Conservation (phyloP, 176 grass and related monocot species). For the Chloris gayana region DNA sequence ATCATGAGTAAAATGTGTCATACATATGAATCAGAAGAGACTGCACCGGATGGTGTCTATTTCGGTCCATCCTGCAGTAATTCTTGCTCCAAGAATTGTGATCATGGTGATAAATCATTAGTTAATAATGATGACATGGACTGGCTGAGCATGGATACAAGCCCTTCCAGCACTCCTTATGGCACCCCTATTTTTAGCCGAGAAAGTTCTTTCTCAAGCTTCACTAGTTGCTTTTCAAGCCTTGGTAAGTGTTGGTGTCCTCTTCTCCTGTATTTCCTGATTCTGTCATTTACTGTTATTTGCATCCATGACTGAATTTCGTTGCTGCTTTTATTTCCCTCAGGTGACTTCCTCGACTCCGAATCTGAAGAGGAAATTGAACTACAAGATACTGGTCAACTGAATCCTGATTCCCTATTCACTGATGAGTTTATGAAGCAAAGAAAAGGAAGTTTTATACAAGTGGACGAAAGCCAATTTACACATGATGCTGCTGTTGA, state of each 20-base stretch:
- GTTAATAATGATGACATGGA: slow-evolving; percentile 27
- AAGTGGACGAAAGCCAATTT: slow-evolving; percentile 31
- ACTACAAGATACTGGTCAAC: slow-evolving; percentile 43
- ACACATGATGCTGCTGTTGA: neutral
- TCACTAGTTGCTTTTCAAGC: slow-evolving; percentile 71
- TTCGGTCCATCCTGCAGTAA: slow-evolving; percentile 33
- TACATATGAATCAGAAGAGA: slow-evolving; percentile 52
- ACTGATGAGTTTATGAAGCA: slow-evolving; percentile 28
- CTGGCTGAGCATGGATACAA: slow-evolving; percentile 30
- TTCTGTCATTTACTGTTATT: slow-evolving; percentile 7
- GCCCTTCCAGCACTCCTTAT: slow-evolving; percentile 53
- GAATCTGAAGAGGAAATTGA: slow-evolving; percentile 55
- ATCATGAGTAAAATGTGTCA: slow-evolving; percentile 72
- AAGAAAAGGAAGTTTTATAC: slow-evolving; percentile 3
- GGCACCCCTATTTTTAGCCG: slow-evolving; percentile 56
- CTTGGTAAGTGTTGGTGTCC: slow-evolving; percentile 47
- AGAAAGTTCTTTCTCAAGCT: slow-evolving; percentile 69
- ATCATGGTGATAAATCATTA: slow-evolving; percentile 42
- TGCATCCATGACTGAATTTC: slow-evolving; percentile 29
- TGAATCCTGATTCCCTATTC: slow-evolving; percentile 23
- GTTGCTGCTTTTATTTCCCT: slow-evolving; percentile 33
- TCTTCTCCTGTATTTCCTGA: slow-evolving; percentile 11
- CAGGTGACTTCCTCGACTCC: slow-evolving; percentile 48
- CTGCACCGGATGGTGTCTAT: slow-evolving; percentile 36
- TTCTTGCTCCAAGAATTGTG: slow-evolving; percentile 33